These are phyloP conservation scores for Ceratocystis ficicola DNA, from an alignment of 2,329 filamentous ascomycete species.

Conservation along the genomic window DNA sequence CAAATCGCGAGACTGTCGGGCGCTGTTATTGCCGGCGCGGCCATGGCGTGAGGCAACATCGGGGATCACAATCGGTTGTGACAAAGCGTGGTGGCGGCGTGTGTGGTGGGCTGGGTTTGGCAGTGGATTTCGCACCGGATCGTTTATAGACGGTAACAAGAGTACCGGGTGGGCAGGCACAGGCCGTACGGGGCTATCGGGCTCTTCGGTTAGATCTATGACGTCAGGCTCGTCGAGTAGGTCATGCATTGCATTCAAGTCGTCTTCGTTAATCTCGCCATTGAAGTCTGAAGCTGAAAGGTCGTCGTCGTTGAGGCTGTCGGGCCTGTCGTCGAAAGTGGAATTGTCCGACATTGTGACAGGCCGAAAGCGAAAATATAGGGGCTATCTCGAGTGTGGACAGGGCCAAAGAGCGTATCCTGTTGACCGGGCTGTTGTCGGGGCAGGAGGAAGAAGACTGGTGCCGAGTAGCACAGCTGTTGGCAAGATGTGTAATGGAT, in stretches of 20 bases:
- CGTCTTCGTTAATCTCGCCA: slow-evolving; percentile 30
- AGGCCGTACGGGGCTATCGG: slow-evolving; percentile 34
- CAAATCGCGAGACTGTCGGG: slow-evolving; percentile 2
- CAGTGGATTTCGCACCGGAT: slow-evolving; percentile 33
- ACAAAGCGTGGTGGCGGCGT: slow-evolving; percentile 16
- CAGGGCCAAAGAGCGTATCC: background rate
- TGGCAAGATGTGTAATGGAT: background rate
- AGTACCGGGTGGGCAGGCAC: background rate
- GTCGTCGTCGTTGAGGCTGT: slow-evolving; percentile 2
- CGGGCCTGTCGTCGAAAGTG: background rate
- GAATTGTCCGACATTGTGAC: background rate
- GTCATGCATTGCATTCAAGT: slow-evolving; percentile 13
- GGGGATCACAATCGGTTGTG: background rate
- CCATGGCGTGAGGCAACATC: background rate
- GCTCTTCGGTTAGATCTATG: slow-evolving; percentile 41
- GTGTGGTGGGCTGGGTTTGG: slow-evolving; percentile 32
- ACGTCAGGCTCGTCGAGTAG: slow-evolving; percentile 26
- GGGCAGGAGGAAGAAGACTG: background rate
- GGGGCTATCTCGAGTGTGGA: background rate
- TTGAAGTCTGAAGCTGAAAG: slow-evolving; percentile 16
- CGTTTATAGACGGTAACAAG: slow-evolving; percentile 27
- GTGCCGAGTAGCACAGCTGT: background rate
- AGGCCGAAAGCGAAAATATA: background rate
- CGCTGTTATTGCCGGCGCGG: background rate
- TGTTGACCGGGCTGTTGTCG: background rate